phyloP scores from a whole-genome alignment of 2,329 filamentous ascomycete species.

The Fusarium sp. region DNA sequence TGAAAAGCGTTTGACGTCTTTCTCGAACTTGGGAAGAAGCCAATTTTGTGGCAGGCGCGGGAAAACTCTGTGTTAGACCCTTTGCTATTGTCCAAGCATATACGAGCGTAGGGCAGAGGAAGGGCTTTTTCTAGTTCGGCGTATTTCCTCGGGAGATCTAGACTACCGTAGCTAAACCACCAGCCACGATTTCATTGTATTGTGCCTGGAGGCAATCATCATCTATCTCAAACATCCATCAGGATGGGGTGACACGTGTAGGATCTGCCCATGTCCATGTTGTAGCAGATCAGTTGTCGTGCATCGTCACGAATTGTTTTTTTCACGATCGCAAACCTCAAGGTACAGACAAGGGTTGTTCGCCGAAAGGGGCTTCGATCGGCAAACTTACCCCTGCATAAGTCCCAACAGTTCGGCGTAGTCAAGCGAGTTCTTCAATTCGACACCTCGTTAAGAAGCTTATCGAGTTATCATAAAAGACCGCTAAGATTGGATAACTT shows the following conservation, averaged over 20 bases:
- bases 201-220: not conserved
- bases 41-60: too few relatives aligned
- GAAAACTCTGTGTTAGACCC: not conserved
- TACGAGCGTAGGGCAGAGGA: not conserved
- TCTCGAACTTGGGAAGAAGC: not conserved
- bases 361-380: not conserved
- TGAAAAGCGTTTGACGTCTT: not conserved
- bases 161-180: too few relatives aligned
- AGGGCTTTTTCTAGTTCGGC: not conserved
- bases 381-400: not conserved
- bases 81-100: not conserved
- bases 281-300: constrained; percentile 2
- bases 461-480: not conserved
- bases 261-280: not conserved
- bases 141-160: not conserved
- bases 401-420: not conserved
- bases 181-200: not conserved
- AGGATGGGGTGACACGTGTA: not conserved
- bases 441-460: not conserved
- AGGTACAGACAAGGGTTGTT: not conserved
- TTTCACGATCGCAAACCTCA: not conserved
- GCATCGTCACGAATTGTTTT: not conserved
- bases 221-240: not conserved
- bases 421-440: not conserved
- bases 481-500: too few relatives aligned